phyloP scores from a whole-genome alignment of 768 basidiomycete species.

The Mycena olivaceomarginata region DNA sequence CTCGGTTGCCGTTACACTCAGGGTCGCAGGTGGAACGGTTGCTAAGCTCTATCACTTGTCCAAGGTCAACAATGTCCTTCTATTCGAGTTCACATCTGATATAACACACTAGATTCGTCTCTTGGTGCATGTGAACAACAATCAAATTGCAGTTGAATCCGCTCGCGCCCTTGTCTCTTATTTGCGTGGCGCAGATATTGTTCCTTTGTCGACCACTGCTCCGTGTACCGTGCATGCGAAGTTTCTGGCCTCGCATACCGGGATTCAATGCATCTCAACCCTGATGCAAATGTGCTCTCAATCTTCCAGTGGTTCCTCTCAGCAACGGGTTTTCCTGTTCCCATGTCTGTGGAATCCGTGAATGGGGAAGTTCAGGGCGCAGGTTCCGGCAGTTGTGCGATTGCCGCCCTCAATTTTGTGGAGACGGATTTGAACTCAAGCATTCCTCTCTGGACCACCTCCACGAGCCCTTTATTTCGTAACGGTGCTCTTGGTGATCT shows the following conservation, averaged over 20 bases:
- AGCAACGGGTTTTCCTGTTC: not conserved
- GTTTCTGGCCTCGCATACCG: not conserved
- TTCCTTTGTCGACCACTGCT: not conserved
- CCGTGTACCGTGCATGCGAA: not conserved
- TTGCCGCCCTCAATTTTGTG: conserved; percentile 11
- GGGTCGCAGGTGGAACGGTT: not conserved
- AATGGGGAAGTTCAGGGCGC: no score
- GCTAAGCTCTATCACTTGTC: conserved; percentile 4
- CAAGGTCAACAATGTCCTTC: not conserved
- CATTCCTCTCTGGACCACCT: not conserved
- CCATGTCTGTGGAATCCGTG: not conserved
- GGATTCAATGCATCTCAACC: conserved; percentile 3
- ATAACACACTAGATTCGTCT: not conserved
- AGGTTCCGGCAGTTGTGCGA: no score
- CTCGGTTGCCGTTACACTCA: not conserved
- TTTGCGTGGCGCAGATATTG: not conserved
- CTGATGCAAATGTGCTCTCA: not conserved
- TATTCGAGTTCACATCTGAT: not conserved
- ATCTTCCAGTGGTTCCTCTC: conserved; percentile 14
- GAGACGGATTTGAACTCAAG: not conserved
- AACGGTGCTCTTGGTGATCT: conserved; percentile 5
- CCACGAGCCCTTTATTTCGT: conserved; percentile 13
- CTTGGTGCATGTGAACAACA: conserved; percentile 3
- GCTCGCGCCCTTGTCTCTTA: not conserved
- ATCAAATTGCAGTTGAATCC: conserved; percentile 5